Base-by-base conservation (phyloP, 371 early-diverging fungal species). In the Circinella minor region DNA sequence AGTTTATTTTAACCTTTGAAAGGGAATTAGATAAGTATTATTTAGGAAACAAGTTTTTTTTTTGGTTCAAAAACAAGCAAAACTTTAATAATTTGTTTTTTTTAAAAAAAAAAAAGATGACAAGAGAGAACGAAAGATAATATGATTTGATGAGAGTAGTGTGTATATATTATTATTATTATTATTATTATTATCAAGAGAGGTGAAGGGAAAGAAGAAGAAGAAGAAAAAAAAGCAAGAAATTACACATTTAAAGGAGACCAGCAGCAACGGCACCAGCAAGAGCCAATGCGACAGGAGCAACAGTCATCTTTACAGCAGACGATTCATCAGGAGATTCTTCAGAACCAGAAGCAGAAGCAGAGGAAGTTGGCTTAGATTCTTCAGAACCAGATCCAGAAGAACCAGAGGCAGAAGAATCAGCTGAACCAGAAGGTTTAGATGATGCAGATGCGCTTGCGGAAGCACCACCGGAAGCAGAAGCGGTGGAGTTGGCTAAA, bases 401-500 rank as follows among this genome's bases (percentile, higher is more conserved):
- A 14, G 63, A 64, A 15, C n/a, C 36, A 15, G 70, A 63, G 36
- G 70, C 20, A 46, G 65, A 48, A 49, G 65, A 36, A 46, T 15
- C 57, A 34, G 69, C 27, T 49, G 69, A 43, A 48, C 62, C 38
- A 61, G 71, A 55, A 46, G 65, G 47, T 36, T 27, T 55, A 38
- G 61, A 34, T 27, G 67, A 38, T 39, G 72, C 20, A 48, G 67
- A 36, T 18, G 68, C 43, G 4, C 36, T n/a, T n/a, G 66, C 8
- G 17, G 66, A 17, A 38, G 43, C 36, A 18, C 47, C 60, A 43
- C 47, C 51, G 34, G 74, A 27, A 18, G 57, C 18, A 18, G 70
- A 67, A 17, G 70, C 27, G 48, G 71, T 10, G 27, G 18, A 27
- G 57, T 18, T 27, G 57, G 57, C 57, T 57, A 57, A 13, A n/a